Base-by-base conservation (phyloP, 371 early-diverging fungal genomes). In the Mortierella sp. region DNA sequence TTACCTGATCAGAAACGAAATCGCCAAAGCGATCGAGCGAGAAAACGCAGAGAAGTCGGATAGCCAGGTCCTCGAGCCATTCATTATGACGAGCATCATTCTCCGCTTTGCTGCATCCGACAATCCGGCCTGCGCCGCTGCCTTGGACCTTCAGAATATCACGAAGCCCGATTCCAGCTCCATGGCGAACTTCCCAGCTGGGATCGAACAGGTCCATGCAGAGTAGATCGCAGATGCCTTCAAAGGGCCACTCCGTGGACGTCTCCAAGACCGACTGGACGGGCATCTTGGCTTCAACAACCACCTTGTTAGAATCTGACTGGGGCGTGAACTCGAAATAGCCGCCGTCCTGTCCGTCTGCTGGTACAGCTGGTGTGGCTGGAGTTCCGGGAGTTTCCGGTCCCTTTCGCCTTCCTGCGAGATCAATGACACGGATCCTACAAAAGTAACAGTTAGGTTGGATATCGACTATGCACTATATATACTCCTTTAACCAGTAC, bases 11-110 rank as follows among this genome's bases (percentile, higher is more conserved):
- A 9, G 95, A 93, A 9, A 96, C 94, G 80, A 96, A 99, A 81
- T 99, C 99, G 6, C 95, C 94, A 78, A 99, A 99, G 27, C 97
- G 88, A 79, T 99, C 99, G 44, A 97, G 82, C 1, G 94, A 90
- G 70, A 99, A 92, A 8, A 99, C 97, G 72, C 96, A 95, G 26
- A 97, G 70, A 26, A 99, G 82, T 6, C 97, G 88, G 42, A 96
- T 90, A 0, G 92, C 89, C 4, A 94, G 84, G 76, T 99, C 97
- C 63, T 95, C 95, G 8, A 95, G 80, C 88, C 92, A 95, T 37
- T 79, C 83, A 61, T 90, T 82, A 70, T 99, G 95, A 26, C 89
- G 79, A 34, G 50, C 50, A 17, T 84, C 81, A 70, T 97, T 97
- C 41, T 81, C 83, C 14, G 73, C 80, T 30, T 64, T 72, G n/a